Evolutionary conservation across 1,284 basidiomycete species (phyloP).

Genomic region (Coniferiporia sulphurascens): DNA sequence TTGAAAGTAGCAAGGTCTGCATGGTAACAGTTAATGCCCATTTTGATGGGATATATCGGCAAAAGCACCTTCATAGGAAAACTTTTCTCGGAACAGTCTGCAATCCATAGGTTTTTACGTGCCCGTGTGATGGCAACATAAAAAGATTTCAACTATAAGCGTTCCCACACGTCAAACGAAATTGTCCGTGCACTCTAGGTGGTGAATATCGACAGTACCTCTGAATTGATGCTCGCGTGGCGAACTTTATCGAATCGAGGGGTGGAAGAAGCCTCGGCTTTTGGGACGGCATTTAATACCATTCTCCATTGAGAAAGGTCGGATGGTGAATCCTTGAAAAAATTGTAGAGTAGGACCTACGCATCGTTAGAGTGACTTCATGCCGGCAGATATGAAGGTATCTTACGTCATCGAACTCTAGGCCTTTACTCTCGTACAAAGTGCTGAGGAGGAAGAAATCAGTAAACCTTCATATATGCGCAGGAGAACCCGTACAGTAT

Average conservation of each 20-base stretch:
- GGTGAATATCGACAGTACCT: conserved; percentile 34
- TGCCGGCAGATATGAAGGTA: neutral
- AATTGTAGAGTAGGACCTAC: conserved; percentile 67
- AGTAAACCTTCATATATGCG: neutral
- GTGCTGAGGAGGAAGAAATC: conserved; percentile 40
- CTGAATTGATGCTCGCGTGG: conserved; percentile 55
- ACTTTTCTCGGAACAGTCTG: conserved; percentile 51
- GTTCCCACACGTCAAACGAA: conserved; percentile 5
- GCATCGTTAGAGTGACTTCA: neutral
- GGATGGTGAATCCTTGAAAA: conserved; percentile 59
- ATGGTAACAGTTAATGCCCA: neutral
- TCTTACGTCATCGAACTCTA: conserved; percentile 67
- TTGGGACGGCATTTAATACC: conserved; percentile 33
- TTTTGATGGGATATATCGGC: conserved; percentile 13
- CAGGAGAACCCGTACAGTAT: conserved; percentile 46
- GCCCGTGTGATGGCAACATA: conserved; percentile 71
- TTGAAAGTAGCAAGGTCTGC: conserved; percentile 46
- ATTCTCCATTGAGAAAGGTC: conserved; percentile 54
- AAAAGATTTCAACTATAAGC: conserved; percentile 53
- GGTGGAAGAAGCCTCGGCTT: conserved; percentile 24
- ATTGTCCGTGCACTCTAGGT: conserved; percentile 1
- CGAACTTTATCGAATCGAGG: conserved; percentile 49
- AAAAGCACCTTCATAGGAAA: conserved; percentile 51
- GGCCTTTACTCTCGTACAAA: conserved; percentile 67
- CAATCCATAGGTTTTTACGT: conserved; percentile 62